A percentile compares a stretch with the other conserved stretches of the same genome.
phyloP scores from a whole-genome alignment of 139 green algal genomes.

The Asterochloris sp. region DNA sequence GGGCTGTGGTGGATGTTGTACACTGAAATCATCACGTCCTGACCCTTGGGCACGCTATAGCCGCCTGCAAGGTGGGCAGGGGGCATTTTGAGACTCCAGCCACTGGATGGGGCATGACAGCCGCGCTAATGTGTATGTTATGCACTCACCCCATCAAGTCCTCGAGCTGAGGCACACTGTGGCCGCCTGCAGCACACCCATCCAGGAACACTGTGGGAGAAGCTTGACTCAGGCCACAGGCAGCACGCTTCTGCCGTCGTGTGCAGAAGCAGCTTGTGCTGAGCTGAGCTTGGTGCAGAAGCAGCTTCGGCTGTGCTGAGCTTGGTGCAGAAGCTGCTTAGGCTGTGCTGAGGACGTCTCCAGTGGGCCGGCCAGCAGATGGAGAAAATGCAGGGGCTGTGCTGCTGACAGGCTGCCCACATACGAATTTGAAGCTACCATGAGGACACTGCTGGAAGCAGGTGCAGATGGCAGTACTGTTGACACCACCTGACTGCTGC shows the following conservation, averaged over 20 bases:
- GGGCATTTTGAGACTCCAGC: not conserved
- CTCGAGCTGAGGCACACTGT: not conserved
- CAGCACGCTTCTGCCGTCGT: not conserved
- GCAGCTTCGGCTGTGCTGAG: not conserved
- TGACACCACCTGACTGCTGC: too few relatives aligned
- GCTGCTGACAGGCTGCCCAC: too few relatives aligned
- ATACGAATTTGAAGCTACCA: too few relatives aligned
- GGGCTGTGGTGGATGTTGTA: constrained; percentile 97
- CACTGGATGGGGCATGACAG: not conserved
- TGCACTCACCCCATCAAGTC: not conserved
- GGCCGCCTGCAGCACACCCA: not conserved
- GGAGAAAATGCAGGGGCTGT: too few relatives aligned
- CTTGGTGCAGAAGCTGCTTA: not conserved
- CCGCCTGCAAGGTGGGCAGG: constrained; percentile 30
- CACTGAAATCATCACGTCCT: constrained; percentile 97
- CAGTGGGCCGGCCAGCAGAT: not conserved
- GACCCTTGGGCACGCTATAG: constrained; percentile 58
- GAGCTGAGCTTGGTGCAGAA: not conserved
- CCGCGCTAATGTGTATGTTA: not conserved
- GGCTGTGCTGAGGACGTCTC: too few relatives aligned
- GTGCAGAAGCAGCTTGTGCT: too few relatives aligned
- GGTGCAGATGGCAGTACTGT: too few relatives aligned
- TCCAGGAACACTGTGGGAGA: not conserved
- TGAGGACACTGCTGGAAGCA: too few relatives aligned
- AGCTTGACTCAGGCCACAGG: not conserved